Percentiles rank a stretch among this genome's conserved stretches.
Evolutionary conservation across 495 filamentous ascomycete species (phyloP).

Genomic region (Usnea hakonensis): DNA sequence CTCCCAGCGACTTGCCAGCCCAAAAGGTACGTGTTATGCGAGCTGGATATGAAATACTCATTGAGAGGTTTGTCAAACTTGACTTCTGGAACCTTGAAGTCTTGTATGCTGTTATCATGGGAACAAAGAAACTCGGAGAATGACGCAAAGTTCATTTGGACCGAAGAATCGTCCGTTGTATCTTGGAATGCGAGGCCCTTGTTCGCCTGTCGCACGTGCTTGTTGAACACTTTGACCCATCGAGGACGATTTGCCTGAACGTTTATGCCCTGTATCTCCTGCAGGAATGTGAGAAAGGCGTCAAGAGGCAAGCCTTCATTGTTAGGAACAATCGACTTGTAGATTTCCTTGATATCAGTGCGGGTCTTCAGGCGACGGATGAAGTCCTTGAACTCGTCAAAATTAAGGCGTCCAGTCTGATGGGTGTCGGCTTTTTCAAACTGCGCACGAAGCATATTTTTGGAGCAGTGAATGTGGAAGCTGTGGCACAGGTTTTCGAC

Average conservation of each 20-base stretch:
- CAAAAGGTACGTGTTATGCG: slow-evolving; percentile 93
- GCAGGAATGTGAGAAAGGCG: slow-evolving; percentile 71
- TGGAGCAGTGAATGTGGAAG: slow-evolving; percentile 81
- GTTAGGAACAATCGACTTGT: slow-evolving; percentile 43
- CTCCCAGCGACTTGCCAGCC: slow-evolving; percentile 82
- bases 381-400: slow-evolving; percentile 72
- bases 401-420: slow-evolving; percentile 56
- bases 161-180: slow-evolving; percentile 32
- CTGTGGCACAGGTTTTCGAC: slow-evolving; percentile 77
- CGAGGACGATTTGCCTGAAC: slow-evolving; percentile 53
- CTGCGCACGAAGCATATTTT: slow-evolving; percentile 61
- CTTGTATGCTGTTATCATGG: slow-evolving; percentile 52
- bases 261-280: slow-evolving; percentile 65
- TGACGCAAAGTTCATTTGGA: slow-evolving; percentile 62
- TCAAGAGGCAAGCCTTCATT: slow-evolving; percentile 56
- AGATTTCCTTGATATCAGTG: slow-evolving; percentile 68
- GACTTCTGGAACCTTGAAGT: slow-evolving; percentile 47
- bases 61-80: slow-evolving; percentile 77
- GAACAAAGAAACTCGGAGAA: slow-evolving; percentile 75
- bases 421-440: slow-evolving; percentile 66
- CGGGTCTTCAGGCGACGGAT: slow-evolving; percentile 73
- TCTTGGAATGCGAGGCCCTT: slow-evolving; percentile 40
- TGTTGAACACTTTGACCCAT: slow-evolving; percentile 70
- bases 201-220: slow-evolving; percentile 58
- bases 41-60: slow-evolving; percentile 97